phyloP scores from a whole-genome alignment of 1,284 basidiomycete species.

The Trametes hirsuta region DNA sequence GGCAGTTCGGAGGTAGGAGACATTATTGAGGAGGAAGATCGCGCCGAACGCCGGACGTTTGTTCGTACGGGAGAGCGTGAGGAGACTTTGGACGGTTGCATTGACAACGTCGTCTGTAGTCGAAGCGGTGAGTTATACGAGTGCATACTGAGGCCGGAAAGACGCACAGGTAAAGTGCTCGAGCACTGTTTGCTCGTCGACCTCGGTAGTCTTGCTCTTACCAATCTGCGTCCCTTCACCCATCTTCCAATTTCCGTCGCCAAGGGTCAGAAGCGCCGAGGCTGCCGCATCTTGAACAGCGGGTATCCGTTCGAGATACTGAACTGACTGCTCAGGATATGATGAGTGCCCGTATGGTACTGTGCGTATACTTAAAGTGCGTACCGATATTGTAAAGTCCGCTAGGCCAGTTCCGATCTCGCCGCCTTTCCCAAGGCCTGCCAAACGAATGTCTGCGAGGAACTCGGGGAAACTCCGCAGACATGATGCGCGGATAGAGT shows the following conservation, averaged over 20 bases:
- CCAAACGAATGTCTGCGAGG: conserved; percentile 72
- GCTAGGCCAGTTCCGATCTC: conserved; percentile 61
- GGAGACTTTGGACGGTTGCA: conserved; percentile 61
- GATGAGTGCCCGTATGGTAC: background rate
- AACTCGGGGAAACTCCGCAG: conserved; percentile 81
- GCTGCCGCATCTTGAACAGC: conserved; percentile 68
- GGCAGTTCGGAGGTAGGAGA: conserved; percentile 65
- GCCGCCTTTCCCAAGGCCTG: conserved; percentile 50
- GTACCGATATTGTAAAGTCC: conserved; percentile 64
- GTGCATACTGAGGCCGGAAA: background rate
- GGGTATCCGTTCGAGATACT: conserved; percentile 69
- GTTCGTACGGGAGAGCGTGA: conserved; percentile 61
- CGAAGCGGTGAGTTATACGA: background rate
- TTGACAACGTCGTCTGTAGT: conserved; percentile 67
- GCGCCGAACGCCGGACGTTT: conserved; percentile 69
- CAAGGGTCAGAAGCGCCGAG: conserved; percentile 65
- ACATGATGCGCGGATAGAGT: conserved; percentile 65
- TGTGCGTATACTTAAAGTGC: conserved; percentile 21
- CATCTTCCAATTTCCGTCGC: conserved; percentile 89
- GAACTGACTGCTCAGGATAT: conserved; percentile 51
- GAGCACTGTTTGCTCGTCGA: conserved; percentile 61
- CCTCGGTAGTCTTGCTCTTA: conserved; percentile 52
- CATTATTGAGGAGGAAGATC: conserved; percentile 79
- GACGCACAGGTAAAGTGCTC: conserved; percentile 75
- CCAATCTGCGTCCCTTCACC: conserved; percentile 73